Base-by-base conservation (phyloP, 441 rosid genomes). In the Biscutella auriculata region DNA sequence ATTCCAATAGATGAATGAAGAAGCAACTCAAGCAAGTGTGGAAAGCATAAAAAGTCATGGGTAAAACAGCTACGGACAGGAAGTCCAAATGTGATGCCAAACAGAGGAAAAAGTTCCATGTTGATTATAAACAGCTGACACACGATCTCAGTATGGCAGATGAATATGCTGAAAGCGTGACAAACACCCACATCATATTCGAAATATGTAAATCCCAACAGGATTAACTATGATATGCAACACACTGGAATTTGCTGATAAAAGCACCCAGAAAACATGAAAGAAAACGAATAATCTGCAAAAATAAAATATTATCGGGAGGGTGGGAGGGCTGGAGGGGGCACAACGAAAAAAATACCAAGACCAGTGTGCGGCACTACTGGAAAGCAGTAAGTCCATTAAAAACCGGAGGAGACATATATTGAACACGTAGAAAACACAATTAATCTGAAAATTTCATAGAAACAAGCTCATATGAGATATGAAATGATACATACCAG, bases 401-500 rank as follows among this genome's bases (percentile, higher is more conserved):
- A 19, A 53, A 29, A 44, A n/a, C 16, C 21, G 13, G 30, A 30
- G 45, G n/a, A 9, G 10, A 10, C 16, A 10, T 19, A 37, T n/a
- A 40, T 27, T 27, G 32, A 29, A 40, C 27, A 6, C 14, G 9
- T 15, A 13, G 37, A 50, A 29, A 25, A 14, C 27, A 41, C 10
- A 9, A 5, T 32, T 41, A 48, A 43, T 17, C 40, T 33, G 17
- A 10, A 19, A 33, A 9, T 35, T 50, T 35, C 5, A 51, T n/a
- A 26, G 7, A 68, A 40, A 42, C 51, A 62, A 41, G 34, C 46
- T 21, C 45, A 52, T 13, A 63, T 51, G 37, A 11, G 5, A 37
- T 41, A 44, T 45, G 37, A 9, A 23, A 41, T 39, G 50, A 56
- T 40, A 60, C 63, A 62, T 93, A 93, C 99, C 99, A 93, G 55